A percentile compares a stretch with the other conserved stretches of the same genome.
Conservation (phyloP, 2,329 filamentous ascomycete species). For the Zasmidium citrigriseum region DNA sequence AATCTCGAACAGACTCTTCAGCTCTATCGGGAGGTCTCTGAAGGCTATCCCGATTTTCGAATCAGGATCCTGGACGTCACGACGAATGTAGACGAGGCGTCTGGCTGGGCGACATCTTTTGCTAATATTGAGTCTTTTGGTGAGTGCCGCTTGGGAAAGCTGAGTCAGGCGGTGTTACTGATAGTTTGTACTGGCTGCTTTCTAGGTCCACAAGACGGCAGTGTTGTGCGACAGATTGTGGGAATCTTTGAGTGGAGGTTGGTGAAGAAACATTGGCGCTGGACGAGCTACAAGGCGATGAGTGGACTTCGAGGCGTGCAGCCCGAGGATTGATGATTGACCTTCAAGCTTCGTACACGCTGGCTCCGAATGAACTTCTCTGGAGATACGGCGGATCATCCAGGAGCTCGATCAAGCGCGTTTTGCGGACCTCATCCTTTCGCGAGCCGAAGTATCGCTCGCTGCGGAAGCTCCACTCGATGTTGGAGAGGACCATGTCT, state of each 20-base stretch:
- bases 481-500: slow-evolving; percentile 3
- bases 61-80: background rate
- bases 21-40: background rate
- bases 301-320: background rate
- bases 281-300: background rate
- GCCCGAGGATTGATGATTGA: background rate
- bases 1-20: background rate
- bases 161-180: background rate
- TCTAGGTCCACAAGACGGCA: background rate
- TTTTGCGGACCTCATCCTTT: slow-evolving; percentile 2
- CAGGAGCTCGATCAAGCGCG: background rate
- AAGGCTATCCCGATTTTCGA: background rate
- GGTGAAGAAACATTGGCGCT: background rate
- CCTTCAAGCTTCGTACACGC: background rate
- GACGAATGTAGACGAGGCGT: background rate
- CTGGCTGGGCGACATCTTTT: background rate
- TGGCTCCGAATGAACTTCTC: background rate
- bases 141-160: background rate
- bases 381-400: background rate
- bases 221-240: background rate
- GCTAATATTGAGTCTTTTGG: background rate
- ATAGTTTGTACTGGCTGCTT: background rate
- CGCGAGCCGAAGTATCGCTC: slow-evolving; percentile 7
- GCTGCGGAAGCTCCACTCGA: slow-evolving; percentile 10
- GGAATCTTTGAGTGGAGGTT: background rate